Evolutionary conservation across 2,329 filamentous ascomycete genomes (phyloP).

Genomic region (Fusarium sarcochroum): DNA sequence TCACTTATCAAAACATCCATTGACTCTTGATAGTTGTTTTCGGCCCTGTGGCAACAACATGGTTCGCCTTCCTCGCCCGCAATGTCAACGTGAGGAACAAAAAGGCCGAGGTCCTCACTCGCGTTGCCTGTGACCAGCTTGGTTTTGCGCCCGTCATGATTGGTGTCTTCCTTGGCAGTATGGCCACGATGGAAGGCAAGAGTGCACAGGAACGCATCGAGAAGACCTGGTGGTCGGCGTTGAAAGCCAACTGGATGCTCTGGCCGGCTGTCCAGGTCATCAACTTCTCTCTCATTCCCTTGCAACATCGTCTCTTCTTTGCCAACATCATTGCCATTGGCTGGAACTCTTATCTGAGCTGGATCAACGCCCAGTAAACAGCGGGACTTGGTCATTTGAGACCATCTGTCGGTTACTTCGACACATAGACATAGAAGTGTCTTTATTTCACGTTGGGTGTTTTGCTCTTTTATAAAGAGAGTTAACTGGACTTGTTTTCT

Average conservation of each 20-base stretch:
- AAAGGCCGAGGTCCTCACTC: slow-evolving; percentile 79
- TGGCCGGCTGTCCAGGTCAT: slow-evolving; percentile 89
- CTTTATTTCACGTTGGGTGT: slow-evolving; percentile 16
- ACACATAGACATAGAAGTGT: slow-evolving; percentile 41
- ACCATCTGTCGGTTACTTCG: slow-evolving; percentile 7
- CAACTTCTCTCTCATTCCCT: slow-evolving; percentile 90
- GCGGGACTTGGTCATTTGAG: background rate
- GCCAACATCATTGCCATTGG: slow-evolving; percentile 84
- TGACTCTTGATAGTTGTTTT: slow-evolving; percentile 74
- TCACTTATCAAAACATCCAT: slow-evolving; percentile 2
- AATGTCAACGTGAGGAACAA: slow-evolving; percentile 74
- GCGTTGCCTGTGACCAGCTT: slow-evolving; percentile 84
- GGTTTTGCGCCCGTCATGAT: slow-evolving; percentile 89
- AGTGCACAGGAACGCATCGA: slow-evolving; percentile 75
- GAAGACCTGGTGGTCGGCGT: slow-evolving; percentile 77
- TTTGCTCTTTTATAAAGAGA: slow-evolving; percentile 15
- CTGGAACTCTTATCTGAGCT: slow-evolving; percentile 77
- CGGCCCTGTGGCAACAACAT: slow-evolving; percentile 87
- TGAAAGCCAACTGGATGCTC: slow-evolving; percentile 87
- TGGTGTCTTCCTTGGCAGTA: slow-evolving; percentile 83
- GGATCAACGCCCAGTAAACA: slow-evolving; percentile 65
- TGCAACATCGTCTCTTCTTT: slow-evolving; percentile 86
- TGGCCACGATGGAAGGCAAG: slow-evolving; percentile 84
- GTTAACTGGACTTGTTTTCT: slow-evolving; percentile 7
- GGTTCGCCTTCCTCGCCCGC: slow-evolving; percentile 85